phyloP scores from a whole-genome alignment of 1,284 basidiomycete genomes.

The Ustilago trichophora region DNA sequence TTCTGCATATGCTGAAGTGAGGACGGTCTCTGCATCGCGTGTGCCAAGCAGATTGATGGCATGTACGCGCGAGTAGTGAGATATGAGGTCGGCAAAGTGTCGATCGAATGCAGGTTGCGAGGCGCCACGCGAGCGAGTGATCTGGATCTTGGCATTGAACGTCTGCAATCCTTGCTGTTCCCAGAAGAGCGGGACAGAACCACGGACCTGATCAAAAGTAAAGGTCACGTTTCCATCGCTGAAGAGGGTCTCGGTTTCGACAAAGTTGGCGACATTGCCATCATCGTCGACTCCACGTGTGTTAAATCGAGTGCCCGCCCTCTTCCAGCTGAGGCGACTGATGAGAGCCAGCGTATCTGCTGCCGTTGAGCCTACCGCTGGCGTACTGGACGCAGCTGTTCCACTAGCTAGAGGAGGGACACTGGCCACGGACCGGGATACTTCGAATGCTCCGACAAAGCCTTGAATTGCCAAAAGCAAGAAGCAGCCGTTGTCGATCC shows the following conservation, averaged over 20 bases:
- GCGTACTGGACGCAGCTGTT: slow-evolving; percentile 70
- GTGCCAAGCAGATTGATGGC: slow-evolving; percentile 64
- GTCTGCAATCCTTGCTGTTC: slow-evolving; percentile 87
- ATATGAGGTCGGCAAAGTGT: slow-evolving; percentile 80
- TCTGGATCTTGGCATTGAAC: slow-evolving; percentile 58
- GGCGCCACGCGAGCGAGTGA: slow-evolving; percentile 81
- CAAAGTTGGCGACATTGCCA: slow-evolving; percentile 96
- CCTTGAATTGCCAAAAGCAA: slow-evolving; percentile 88
- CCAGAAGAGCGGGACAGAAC: slow-evolving; percentile 87
- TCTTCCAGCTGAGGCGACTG: slow-evolving; percentile 87
- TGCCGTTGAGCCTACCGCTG: not conserved
- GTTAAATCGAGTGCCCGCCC: slow-evolving; percentile 96
- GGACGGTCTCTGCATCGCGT: slow-evolving; percentile 82
- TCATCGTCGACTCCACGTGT: slow-evolving; percentile 97
- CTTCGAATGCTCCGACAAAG: slow-evolving; percentile 76
- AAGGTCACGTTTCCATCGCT: slow-evolving; percentile 83
- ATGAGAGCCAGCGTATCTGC: slow-evolving; percentile 77
- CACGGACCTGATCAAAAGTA: slow-evolving; percentile 91
- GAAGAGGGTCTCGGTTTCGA: slow-evolving; percentile 93
- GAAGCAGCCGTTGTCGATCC: slow-evolving; percentile 72
- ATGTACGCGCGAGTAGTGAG: slow-evolving; percentile 58
- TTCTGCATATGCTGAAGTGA: slow-evolving; percentile 79
- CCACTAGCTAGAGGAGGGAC: not conserved
- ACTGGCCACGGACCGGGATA: slow-evolving; percentile 68
- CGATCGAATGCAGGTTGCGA: slow-evolving; percentile 95